phyloP scores from a whole-genome alignment of 306 rosid species.

The Geum urbanum region DNA sequence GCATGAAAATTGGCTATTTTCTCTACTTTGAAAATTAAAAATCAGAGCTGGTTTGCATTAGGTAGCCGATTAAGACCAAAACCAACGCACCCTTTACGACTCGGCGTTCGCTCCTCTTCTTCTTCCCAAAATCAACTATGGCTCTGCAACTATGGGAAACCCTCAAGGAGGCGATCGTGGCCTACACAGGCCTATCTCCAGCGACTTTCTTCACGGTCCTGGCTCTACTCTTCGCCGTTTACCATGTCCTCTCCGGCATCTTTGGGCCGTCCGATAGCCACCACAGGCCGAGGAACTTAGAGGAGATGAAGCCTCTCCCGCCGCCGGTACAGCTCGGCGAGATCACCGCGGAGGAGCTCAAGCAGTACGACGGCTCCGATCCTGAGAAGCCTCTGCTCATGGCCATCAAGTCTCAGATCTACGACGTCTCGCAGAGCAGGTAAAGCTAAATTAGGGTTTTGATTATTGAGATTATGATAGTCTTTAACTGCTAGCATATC shows the following conservation, averaged over 20 bases:
- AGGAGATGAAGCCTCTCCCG: conserved; percentile 56
- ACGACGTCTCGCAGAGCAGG: conserved; percentile 96
- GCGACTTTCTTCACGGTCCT: conserved; percentile 72
- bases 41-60: background rate
- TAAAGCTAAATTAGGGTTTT: conserved; percentile 13
- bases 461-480: conserved; percentile 15
- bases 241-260: conserved; percentile 55
- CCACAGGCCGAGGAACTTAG: conserved; percentile 25
- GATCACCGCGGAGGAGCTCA: conserved; percentile 64
- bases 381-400: conserved; percentile 72
- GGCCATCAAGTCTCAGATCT: conserved; percentile 99
- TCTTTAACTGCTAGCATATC: background rate
- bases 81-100: background rate
- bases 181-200: conserved; percentile 85
- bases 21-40: too few relatives aligned
- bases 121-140: conserved; percentile 31
- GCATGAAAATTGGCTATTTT: too few relatives aligned
- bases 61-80: background rate
- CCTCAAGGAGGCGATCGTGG: conserved; percentile 65
- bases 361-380: conserved; percentile 70
- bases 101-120: background rate
- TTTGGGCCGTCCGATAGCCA: conserved; percentile 43
- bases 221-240: conserved; percentile 52
- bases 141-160: conserved; percentile 82
- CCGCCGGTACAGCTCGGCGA: conserved; percentile 96